Conservation (phyloP, 2,329 filamentous ascomycete genomes). For the Cryphonectria naterciae region DNA sequence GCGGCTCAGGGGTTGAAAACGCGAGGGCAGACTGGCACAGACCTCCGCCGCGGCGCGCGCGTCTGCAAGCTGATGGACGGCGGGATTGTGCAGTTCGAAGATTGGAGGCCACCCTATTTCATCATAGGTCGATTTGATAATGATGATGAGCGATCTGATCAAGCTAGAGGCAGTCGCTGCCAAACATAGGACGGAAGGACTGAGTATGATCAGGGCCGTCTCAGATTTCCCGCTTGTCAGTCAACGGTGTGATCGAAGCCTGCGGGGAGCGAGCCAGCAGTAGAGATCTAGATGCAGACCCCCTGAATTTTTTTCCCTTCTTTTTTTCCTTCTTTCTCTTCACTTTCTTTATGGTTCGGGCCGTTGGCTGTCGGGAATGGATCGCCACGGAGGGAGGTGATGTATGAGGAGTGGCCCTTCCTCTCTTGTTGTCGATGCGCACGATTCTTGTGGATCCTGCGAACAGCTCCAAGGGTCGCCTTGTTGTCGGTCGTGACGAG, state of each 20-base stretch:
- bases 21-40: background rate
- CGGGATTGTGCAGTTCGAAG: background rate
- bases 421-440: background rate
- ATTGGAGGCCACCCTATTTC: background rate
- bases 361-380: background rate
- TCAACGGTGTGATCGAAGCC: background rate
- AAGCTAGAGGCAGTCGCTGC: background rate
- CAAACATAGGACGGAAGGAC: background rate
- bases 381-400: background rate
- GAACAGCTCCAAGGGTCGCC: background rate
- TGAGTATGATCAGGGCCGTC: background rate
- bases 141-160: constrained; percentile 1
- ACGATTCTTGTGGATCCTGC: background rate
- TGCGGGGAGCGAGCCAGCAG: background rate
- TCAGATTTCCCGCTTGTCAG: constrained; percentile 1
- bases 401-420: background rate
- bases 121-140: background rate
- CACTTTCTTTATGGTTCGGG: background rate
- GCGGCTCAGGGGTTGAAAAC: background rate
- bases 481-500: background rate
- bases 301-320: background rate
- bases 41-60: background rate
- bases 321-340: too few species aligned
- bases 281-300: background rate
- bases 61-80: background rate